Conservation (phyloP, 2,329 filamentous ascomycete species). For the Pyrenophora tritici-repentis region DNA sequence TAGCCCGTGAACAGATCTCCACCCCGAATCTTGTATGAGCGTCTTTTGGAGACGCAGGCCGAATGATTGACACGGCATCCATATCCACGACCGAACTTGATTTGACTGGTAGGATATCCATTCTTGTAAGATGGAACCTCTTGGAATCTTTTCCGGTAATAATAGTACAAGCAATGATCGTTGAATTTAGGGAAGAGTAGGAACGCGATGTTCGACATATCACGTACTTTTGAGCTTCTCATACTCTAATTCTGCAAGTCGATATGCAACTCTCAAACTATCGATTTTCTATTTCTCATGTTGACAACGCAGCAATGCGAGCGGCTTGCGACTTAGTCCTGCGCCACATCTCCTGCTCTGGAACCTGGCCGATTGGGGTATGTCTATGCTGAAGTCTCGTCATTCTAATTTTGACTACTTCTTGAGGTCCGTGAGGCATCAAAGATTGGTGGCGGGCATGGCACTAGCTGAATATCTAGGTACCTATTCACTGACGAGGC, state of each 20-base stretch:
- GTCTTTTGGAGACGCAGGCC: neutral
- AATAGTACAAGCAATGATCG: too few species aligned
- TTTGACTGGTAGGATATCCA: too few species aligned
- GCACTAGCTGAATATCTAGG: too few species aligned
- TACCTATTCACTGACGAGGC: too few species aligned
- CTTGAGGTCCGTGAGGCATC: too few species aligned
- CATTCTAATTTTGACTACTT: neutral
- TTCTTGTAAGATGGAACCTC: too few species aligned
- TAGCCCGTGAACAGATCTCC: neutral
- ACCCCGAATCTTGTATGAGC: neutral
- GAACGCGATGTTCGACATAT: neutral
- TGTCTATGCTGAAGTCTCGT: neutral
- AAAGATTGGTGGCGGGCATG: too few species aligned
- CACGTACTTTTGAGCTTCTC: neutral
- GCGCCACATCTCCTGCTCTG: constrained; percentile 4
- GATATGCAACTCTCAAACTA: neutral
- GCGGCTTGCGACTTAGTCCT: neutral
- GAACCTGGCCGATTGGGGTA: neutral
- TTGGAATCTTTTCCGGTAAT: too few species aligned
- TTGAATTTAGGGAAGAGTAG: too few species aligned
- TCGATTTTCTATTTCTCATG: neutral
- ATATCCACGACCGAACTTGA: neutral
- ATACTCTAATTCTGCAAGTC: neutral
- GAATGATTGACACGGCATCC: neutral
- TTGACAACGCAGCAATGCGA: neutral